Evolutionary conservation across 139 green algal species (phyloP).

Genomic region (Astrephomene gubernaculifera): DNA sequence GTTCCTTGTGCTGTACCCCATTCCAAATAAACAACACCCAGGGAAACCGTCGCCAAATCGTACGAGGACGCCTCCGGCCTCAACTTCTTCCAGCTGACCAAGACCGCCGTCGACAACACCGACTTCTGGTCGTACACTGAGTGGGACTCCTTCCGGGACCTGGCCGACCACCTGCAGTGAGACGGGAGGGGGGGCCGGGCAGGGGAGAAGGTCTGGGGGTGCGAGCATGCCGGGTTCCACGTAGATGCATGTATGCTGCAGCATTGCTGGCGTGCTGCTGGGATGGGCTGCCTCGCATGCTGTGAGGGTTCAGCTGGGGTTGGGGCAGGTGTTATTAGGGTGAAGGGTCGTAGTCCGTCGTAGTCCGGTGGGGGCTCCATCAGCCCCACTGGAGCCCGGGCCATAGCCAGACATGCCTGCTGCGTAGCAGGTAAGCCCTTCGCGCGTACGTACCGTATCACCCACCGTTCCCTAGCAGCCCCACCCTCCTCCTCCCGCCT

Average conservation of each 20-base stretch:
- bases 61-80: not conserved
- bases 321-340: no score
- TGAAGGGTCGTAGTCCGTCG: no score
- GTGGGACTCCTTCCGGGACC: conserved; percentile 13
- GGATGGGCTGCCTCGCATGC: no score
- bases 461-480: not conserved
- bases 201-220: no score
- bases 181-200: no score
- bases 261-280: no score
- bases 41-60: not conserved
- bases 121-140: conserved; percentile 32
- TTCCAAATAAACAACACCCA: not conserved
- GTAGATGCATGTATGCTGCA: no score
- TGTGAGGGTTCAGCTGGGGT: no score
- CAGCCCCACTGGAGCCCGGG: no score
- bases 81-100: conserved; percentile 21
- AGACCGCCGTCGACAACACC: conserved; percentile 8
- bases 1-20: no score
- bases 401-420: not conserved
- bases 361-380: no score
- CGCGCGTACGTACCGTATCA: not conserved
- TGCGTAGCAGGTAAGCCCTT: not conserved
- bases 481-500: not conserved
- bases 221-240: no score
- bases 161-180: conserved; percentile 8